phyloP scores from a whole-genome alignment of 495 filamentous ascomycete genomes.

The Tuber calosporum region DNA sequence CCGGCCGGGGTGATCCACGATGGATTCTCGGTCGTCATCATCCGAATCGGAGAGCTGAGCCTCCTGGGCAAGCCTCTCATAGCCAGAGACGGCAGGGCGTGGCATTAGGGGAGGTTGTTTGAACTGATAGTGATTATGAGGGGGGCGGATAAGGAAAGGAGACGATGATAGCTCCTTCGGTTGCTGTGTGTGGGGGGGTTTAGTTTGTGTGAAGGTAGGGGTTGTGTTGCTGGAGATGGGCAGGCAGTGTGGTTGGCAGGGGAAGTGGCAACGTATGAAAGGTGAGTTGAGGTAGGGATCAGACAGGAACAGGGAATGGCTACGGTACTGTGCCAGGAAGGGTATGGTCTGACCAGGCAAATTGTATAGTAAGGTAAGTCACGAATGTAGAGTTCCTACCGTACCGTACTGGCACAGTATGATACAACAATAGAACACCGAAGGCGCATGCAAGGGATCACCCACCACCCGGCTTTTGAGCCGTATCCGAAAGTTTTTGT shows the following conservation, averaged over 20 bases:
- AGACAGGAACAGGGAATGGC: neutral
- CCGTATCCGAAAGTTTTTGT: neutral
- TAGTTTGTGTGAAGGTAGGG: neutral
- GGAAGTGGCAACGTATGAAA: neutral
- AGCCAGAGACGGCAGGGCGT: slow-evolving; percentile 40
- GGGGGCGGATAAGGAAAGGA: neutral
- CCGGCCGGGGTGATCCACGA: slow-evolving; percentile 34
- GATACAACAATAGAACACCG: neutral
- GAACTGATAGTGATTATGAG: neutral
- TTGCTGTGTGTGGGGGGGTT: neutral
- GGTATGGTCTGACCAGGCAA: neutral
- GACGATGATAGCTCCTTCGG: neutral
- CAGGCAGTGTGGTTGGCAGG: neutral
- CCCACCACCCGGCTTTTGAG: neutral
- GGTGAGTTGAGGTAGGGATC: neutral
- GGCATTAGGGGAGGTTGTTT: slow-evolving; percentile 27
- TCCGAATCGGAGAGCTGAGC: slow-evolving; percentile 40
- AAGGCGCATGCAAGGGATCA: neutral
- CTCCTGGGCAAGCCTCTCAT: slow-evolving; percentile 40
- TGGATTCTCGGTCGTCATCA: slow-evolving; percentile 38
- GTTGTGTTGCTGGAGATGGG: slow-evolving; percentile 3
- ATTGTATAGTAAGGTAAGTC: neutral
- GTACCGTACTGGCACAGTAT: neutral
- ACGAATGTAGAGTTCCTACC: neutral
- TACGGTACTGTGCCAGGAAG: neutral